Percentiles rank a stretch among this genome's conserved stretches.
Conservation (phyloP, 2,329 filamentous ascomycete genomes). For the Pseudomassariella vexata region DNA sequence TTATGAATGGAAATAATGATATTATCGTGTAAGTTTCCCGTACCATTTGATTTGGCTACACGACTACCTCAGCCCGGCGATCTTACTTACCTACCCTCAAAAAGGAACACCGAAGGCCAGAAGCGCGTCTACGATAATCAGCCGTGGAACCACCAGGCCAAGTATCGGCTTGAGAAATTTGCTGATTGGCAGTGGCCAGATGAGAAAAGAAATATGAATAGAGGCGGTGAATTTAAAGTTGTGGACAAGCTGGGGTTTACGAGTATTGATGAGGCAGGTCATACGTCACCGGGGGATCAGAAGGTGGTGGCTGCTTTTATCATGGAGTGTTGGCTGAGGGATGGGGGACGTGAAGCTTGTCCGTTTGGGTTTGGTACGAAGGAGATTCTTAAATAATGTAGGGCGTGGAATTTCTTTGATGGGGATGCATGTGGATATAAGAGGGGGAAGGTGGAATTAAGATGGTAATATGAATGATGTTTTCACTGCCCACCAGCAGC, state of each 20-base stretch:
- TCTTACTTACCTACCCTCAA: background rate
- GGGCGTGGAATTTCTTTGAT: too few species aligned
- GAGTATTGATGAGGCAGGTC: slow-evolving; percentile 7
- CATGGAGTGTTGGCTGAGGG: slow-evolving; percentile 7
- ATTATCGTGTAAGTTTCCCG: slow-evolving; percentile 6
- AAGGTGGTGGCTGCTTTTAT: slow-evolving; percentile 7
- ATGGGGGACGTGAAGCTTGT: slow-evolving; percentile 2
- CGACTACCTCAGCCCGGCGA: too few species aligned
- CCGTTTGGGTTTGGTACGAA: too few species aligned
- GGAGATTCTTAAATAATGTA: too few species aligned
- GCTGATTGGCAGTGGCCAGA: slow-evolving; percentile 7
- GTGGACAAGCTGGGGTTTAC: slow-evolving; percentile 6
- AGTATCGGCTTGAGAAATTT: slow-evolving; percentile 7
- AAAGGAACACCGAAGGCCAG: slow-evolving; percentile 8
- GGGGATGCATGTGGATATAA: too few species aligned
- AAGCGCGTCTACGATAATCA: slow-evolving; percentile 9
- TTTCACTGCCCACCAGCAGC: too few species aligned
- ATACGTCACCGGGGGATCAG: slow-evolving; percentile 7
- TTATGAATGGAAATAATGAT: slow-evolving; percentile 8
- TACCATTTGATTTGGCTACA: background rate
- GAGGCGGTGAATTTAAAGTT: slow-evolving; percentile 8
- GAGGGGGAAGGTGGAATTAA: too few species aligned
- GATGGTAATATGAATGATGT: too few species aligned
- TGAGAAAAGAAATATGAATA: background rate
- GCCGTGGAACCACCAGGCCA: slow-evolving; percentile 7